These are phyloP conservation scores for Saturnispora mendoncae DNA, from an alignment of 805 yeast genomes.

Conservation along the genomic window DNA sequence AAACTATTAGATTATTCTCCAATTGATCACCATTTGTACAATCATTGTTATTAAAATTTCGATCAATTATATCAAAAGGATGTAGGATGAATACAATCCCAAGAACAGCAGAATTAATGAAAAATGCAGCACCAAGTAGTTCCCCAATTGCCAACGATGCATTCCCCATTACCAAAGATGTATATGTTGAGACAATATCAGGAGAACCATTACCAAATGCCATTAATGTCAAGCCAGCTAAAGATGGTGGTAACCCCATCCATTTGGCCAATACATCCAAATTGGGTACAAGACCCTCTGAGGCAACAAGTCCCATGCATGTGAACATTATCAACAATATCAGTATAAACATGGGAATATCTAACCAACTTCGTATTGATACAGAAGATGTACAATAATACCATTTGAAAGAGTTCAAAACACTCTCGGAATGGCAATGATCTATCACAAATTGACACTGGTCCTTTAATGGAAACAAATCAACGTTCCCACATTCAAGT, in stretches of 20 bases:
- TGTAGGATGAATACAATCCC: conserved; percentile 67
- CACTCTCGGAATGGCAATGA: conserved; percentile 25
- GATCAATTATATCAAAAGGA: conserved; percentile 45
- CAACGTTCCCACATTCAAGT: conserved; percentile 9
- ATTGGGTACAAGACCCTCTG: conserved; percentile 79
- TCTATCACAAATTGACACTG: conserved; percentile 25
- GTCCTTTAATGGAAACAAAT: conserved; percentile 13
- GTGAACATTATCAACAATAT: conserved; percentile 40
- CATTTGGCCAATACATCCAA: conserved; percentile 57
- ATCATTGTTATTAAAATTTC: neutral
- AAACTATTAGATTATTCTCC: conserved; percentile 13
- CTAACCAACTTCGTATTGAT: conserved; percentile 13
- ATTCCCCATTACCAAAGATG: conserved; percentile 62
- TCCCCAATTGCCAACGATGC: conserved; percentile 82
- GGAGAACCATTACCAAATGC: conserved; percentile 94
- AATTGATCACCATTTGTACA: conserved; percentile 9
- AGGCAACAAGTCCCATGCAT: conserved; percentile 71
- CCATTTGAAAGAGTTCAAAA: conserved; percentile 22
- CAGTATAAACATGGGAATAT: conserved; percentile 17
- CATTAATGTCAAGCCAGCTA: conserved; percentile 80
- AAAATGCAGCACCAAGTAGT: conserved; percentile 82
- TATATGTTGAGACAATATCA: conserved; percentile 76
- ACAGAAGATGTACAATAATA: conserved; percentile 25
- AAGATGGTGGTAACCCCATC: conserved; percentile 62
- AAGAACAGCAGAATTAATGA: conserved; percentile 68